Percentiles rank a stretch among this genome's conserved stretches.
phyloP scores from a whole-genome alignment of 352 stramenopile species.

The Phytopythium litorale region DNA sequence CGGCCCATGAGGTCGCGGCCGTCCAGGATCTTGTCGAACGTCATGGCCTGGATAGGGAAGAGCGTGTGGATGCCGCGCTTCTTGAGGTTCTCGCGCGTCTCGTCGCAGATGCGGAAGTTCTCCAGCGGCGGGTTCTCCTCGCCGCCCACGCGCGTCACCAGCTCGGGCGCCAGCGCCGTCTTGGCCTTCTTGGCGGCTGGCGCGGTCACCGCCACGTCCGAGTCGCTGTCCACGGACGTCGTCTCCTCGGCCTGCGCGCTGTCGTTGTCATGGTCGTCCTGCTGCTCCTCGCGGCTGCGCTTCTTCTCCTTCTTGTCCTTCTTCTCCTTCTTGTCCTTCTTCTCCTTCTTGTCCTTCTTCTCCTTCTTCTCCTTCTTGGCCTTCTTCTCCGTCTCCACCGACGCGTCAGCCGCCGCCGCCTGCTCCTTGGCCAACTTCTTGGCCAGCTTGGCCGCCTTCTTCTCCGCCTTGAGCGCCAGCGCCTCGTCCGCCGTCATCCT shows the following conservation, averaged over 20 bases:
- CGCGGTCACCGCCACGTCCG: constrained; percentile 16
- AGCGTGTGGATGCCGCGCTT: constrained; percentile 83
- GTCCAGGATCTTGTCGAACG: constrained; percentile 94
- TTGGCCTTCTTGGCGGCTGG: constrained; percentile 32
- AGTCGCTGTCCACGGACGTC: constrained; percentile 55
- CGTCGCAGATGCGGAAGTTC: constrained; percentile 60
- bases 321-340: constrained; percentile 60
- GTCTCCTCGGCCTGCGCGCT: constrained; percentile 25
- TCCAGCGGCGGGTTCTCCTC: constrained; percentile 67
- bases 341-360: constrained; percentile 63
- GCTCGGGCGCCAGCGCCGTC: constrained; percentile 16
- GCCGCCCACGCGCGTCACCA: constrained; percentile 33
- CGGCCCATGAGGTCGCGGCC: constrained; percentile 97
- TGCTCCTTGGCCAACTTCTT: constrained; percentile 47
- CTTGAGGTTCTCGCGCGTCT: constrained; percentile 59
- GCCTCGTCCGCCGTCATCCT: constrained; percentile 36
- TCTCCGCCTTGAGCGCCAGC: constrained; percentile 54
- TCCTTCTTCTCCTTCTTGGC: constrained; percentile 54
- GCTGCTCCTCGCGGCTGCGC: constrained; percentile 39
- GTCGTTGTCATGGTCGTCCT: constrained; percentile 10
- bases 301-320: constrained; percentile 81
- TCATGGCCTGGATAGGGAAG: constrained; percentile 93
- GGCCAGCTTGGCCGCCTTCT: constrained; percentile 43
- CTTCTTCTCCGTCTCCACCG: constrained; percentile 49
- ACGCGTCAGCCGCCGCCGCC: constrained; percentile 11